Conservation (phyloP, 164 flowering plant genomes). For the Warburgia ugandensis region DNA sequence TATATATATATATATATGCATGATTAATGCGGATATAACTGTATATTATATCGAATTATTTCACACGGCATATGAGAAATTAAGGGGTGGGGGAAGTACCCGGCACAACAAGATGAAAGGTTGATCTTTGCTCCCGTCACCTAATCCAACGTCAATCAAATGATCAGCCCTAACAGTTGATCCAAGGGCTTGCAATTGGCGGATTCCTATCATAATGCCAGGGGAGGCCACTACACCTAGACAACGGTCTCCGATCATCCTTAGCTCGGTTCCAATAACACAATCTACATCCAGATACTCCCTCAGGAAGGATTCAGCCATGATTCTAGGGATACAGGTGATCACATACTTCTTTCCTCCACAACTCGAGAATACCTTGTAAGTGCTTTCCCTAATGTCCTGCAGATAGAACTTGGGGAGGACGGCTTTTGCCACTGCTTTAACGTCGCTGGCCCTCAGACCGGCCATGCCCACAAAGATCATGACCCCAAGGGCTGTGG, state of each 20-base stretch:
- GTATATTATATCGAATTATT: too few species aligned
- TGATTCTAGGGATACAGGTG: constrained; percentile 42
- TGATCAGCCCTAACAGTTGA: not conserved
- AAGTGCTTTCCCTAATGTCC: constrained; percentile 8
- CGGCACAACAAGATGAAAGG: constrained; percentile 6
- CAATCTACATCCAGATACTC: constrained; percentile 40
- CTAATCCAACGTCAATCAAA: constrained; percentile 9
- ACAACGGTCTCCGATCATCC: constrained; percentile 28
- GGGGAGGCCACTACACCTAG: constrained; percentile 23
- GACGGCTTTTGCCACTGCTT: constrained; percentile 14
- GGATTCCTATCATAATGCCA: constrained; percentile 7
- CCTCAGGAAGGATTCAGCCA: constrained; percentile 52
- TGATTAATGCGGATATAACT: too few species aligned
- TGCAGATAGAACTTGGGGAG: constrained; percentile 19
- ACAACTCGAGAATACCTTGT: constrained; percentile 24
- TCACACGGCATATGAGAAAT: too few species aligned
- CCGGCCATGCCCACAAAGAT: constrained; percentile 16
- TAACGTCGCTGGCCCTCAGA: constrained; percentile 10
- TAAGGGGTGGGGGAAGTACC: constrained; percentile 12
- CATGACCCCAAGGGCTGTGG: constrained; percentile 8
- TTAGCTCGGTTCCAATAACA: constrained; percentile 38
- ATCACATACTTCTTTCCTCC: constrained; percentile 28
- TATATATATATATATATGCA: too few species aligned
- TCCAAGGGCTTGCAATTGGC: not conserved
- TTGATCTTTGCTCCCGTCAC: constrained; percentile 2